A percentile compares a stretch with the other conserved stretches of the same genome.
phyloP scores from a whole-genome alignment of 352 stramenopile genomes.

The Hyaloperonospora arabidopsidis region DNA sequence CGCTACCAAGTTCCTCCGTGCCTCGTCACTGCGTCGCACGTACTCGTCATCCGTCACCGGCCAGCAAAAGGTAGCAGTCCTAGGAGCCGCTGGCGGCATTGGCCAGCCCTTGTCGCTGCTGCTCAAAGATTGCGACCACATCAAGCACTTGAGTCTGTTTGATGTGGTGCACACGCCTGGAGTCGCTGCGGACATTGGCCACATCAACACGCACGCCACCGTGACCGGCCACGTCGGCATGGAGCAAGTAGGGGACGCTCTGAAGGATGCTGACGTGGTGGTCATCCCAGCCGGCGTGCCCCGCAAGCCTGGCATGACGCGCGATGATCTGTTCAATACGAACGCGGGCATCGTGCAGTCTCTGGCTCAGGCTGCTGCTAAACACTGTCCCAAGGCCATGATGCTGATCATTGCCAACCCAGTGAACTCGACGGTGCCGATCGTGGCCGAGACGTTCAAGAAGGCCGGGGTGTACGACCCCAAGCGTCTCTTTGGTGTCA shows the following conservation, averaged over 20 bases:
- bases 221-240: conserved; percentile 68
- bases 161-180: conserved; percentile 97
- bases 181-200: conserved; percentile 94
- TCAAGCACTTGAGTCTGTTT: conserved; percentile 95
- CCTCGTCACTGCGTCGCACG: conserved; percentile 26
- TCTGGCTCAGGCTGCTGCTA: conserved; percentile 90
- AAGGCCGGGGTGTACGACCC: conserved; percentile 93
- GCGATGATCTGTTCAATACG: conserved; percentile 93
- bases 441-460: conserved; percentile 98
- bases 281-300: conserved; percentile 99
- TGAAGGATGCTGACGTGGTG: conserved; percentile 91
- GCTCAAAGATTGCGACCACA: conserved; percentile 94
- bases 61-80: conserved; percentile 75
- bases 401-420: conserved; percentile 98
- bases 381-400: conserved; percentile 94
- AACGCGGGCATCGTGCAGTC: conserved; percentile 95
- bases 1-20: conserved; percentile 8
- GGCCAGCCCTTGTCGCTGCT: conserved; percentile 97
- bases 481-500: conserved; percentile 97
- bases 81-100: conserved; percentile 95
- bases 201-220: conserved; percentile 86
- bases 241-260: conserved; percentile 62
- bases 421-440: conserved; percentile 99
- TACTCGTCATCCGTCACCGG: conserved; percentile 47
- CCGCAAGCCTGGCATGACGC: conserved; percentile 96